Evolutionary conservation across 345 rosid genomes (phyloP), one percentile per base, ranked within the genome.

Genomic region (Syzygium oleosum): DNA sequence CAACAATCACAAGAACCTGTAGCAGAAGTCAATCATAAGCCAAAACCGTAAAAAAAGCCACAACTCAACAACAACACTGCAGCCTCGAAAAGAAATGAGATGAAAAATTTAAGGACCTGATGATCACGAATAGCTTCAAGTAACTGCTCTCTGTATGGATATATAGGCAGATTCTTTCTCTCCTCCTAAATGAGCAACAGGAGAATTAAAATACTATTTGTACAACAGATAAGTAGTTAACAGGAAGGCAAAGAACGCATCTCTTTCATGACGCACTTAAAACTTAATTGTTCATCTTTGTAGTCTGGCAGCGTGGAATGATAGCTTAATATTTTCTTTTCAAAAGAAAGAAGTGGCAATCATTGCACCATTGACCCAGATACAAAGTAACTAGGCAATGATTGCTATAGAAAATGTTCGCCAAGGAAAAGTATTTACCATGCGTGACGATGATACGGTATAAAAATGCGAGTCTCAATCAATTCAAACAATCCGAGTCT

Each of bases 1-100:
- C 99, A 41, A 98, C 99, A 83, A 96, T 98, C 84, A 98, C 94
- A 92, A 98, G 96, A 90, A 98, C 96, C 99, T 97, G 87, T 61
- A 91, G 53, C 27, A 56, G 34, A 34, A n/a, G 51, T 27, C 55
- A 87, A 54, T 12, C 80, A 78, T 52, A 43, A 85, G 55, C 87
- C 56, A 87, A 86, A 84, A 84, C 34, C 17, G 53, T 52, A 12
- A 46, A 23, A 83, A 49, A 16, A 53, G 8, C 87, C 38, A 85
- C 34, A 85, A 53, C 49, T 53, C 16, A 58, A 61, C 54, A 58
- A 61, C 54, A 31, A 27, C 53, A 34, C 38, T 65, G 78, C 78
- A 31, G 41, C 78, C 78, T 31, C 43, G 43, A 88, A 51, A 49
- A 29, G 19, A 63, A 85, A 88, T 49, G 12, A n/a, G 12, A 23